Conservation (phyloP, 441 rosid genomes). For the Codiaeum variegatum region DNA sequence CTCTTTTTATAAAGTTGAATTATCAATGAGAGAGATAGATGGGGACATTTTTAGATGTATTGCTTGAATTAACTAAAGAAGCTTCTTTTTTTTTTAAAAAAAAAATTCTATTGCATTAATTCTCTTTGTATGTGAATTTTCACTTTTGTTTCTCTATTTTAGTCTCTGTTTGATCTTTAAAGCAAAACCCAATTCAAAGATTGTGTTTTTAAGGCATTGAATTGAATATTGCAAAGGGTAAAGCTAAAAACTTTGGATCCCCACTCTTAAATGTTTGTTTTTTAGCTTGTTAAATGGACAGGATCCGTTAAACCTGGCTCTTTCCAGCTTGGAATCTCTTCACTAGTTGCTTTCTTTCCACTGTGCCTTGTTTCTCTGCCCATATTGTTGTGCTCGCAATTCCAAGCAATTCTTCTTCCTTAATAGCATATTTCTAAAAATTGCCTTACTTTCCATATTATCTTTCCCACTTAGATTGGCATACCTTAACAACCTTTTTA, state of each 20-base stretch:
- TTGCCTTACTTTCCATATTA: too few relatives aligned
- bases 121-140: constrained; percentile 17
- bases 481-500: too few relatives aligned
- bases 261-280: constrained; percentile 23
- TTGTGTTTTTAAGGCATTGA: constrained; percentile 22
- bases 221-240: constrained; percentile 16
- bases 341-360: constrained; percentile 26
- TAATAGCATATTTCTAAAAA: too few relatives aligned
- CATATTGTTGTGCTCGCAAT: constrained; percentile 16
- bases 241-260: constrained; percentile 44
- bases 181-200: constrained; percentile 21
- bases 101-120: constrained; percentile 23
- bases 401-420: constrained; percentile 24
- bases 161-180: constrained; percentile 20
- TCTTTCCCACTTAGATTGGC: too few relatives aligned
- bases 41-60: constrained; percentile 45
- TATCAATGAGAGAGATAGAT: constrained; percentile 32
- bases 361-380: constrained; percentile 18
- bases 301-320: constrained; percentile 75
- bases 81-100: too few relatives aligned
- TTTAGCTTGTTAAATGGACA: constrained; percentile 46
- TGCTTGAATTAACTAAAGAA: constrained; percentile 46
- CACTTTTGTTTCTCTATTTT: constrained; percentile 8
- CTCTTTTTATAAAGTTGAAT: constrained; percentile 27
- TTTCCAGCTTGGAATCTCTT: constrained; percentile 48